phyloP scores from a whole-genome alignment of 2,329 filamentous ascomycete species.

The Claviceps purpurea region DNA sequence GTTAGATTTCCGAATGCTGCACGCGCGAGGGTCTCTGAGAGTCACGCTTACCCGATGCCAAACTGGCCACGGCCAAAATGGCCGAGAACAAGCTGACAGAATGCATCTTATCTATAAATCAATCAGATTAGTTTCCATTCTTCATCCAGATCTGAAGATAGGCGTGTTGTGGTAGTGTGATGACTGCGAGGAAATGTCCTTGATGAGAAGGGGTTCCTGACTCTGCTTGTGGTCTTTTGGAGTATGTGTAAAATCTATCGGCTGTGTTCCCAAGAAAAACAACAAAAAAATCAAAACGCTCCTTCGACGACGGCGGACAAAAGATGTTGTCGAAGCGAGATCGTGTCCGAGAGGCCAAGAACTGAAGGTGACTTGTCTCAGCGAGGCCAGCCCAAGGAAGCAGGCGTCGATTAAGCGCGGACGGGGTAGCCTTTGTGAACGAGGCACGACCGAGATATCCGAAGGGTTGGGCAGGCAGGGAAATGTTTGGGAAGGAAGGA shows the following conservation, averaged over 20 bases:
- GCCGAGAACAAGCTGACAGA: slow-evolving; percentile 31
- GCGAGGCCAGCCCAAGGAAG: slow-evolving; percentile 2
- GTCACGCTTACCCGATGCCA: slow-evolving; percentile 29
- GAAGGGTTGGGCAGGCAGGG: not conserved
- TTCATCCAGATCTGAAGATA: not conserved
- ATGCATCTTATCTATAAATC: slow-evolving; percentile 27
- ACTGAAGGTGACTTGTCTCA: not conserved
- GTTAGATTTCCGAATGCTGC: not conserved
- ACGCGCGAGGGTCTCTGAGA: too few relatives aligned
- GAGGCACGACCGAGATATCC: not conserved
- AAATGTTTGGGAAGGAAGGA: not conserved
- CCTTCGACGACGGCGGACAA: slow-evolving; percentile 7
- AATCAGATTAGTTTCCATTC: not conserved
- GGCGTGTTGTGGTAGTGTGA: not conserved
- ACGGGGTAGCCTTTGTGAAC: not conserved
- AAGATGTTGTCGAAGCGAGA: slow-evolving; percentile 11
- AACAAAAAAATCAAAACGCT: not conserved
- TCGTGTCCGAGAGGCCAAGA: not conserved
- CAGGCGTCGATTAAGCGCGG: not conserved
- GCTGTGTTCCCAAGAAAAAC: slow-evolving; percentile 12
- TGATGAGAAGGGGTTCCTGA: slow-evolving; percentile 4
- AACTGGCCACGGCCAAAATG: slow-evolving; percentile 27
- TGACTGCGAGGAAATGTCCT: not conserved
- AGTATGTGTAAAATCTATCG: slow-evolving; percentile 10
- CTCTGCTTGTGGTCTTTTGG: slow-evolving; percentile 7